Percentiles rank a stretch among this genome's conserved stretches.
phyloP scores from a whole-genome alignment of 495 filamentous ascomycete genomes.

The Clavariopsis aquatica region DNA sequence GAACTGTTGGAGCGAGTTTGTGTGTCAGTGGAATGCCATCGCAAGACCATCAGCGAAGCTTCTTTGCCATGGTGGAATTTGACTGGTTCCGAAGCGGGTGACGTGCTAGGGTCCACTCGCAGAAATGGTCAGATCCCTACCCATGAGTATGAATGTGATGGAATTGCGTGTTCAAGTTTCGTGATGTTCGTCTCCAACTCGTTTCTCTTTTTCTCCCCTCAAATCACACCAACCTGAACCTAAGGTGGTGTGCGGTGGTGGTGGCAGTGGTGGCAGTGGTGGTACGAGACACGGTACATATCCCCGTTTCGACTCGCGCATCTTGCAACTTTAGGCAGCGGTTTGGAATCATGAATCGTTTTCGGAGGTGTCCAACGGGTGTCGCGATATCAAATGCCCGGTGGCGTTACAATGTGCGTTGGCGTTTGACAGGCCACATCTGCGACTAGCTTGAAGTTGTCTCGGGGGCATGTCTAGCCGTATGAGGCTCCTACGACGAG shows the following conservation, averaged over 20 bases:
- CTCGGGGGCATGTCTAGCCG: neutral
- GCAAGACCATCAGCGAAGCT: neutral
- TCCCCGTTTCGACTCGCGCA: neutral
- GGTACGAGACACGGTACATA: conserved; percentile 10
- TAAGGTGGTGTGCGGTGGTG: conserved; percentile 11
- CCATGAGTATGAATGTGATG: neutral
- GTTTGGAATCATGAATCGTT: neutral
- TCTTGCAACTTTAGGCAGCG: neutral
- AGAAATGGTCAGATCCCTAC: neutral
- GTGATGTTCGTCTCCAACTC: neutral
- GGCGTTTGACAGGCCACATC: neutral
- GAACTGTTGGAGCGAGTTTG: neutral
- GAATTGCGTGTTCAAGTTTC: neutral
- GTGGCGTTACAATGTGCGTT: neutral
- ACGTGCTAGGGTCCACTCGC: conserved; percentile 26
- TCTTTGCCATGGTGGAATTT: conserved; percentile 8
- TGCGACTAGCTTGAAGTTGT: neutral
- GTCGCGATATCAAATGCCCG: neutral
- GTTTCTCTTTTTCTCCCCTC: conserved; percentile 10
- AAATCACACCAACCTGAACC: neutral
- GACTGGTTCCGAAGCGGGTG: conserved; percentile 11
- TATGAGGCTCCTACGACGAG: neutral
- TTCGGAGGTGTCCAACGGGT: neutral
- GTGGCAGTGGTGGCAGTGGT: no score
- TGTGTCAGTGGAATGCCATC: neutral